A percentile compares a stretch with the other conserved stretches of the same genome.
phyloP scores from a whole-genome alignment of 1,284 basidiomycete genomes.

The Pyrrhoderma noxium region DNA sequence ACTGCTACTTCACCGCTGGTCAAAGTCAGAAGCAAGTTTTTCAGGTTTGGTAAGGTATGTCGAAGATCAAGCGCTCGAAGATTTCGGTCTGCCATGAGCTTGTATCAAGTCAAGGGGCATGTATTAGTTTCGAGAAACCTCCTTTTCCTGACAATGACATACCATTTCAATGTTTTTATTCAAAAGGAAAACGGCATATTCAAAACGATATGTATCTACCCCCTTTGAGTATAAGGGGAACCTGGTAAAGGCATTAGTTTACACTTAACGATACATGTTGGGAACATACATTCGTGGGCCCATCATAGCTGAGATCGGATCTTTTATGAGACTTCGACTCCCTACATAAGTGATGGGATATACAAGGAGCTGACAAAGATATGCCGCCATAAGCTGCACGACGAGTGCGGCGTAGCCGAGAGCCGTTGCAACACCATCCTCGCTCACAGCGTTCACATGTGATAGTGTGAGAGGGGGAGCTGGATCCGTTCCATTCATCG shows the following conservation, averaged over 20 bases:
- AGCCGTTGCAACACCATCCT: constrained; percentile 78
- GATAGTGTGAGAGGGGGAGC: constrained; percentile 71
- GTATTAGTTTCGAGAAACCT: too few species aligned
- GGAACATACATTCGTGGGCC: constrained; percentile 78
- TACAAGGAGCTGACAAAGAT: constrained; percentile 68
- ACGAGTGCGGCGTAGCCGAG: constrained; percentile 85
- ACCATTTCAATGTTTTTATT: constrained; percentile 98
- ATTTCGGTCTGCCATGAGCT: constrained; percentile 88
- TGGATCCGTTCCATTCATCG: constrained; percentile 65
- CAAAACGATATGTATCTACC: constrained; percentile 94
- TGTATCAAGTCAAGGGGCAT: constrained; percentile 17
- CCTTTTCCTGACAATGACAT: constrained; percentile 24
- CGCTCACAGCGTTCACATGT: constrained; percentile 65
- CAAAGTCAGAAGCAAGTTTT: constrained; percentile 86
- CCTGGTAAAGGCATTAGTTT: constrained; percentile 35
- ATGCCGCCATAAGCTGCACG: constrained; percentile 73
- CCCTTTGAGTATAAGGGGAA: constrained; percentile 93
- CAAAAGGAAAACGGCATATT: constrained; percentile 94
- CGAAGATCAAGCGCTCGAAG: constrained; percentile 87
- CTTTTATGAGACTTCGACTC: constrained; percentile 80
- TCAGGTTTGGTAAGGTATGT: constrained; percentile 94
- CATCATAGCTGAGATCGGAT: constrained; percentile 89
- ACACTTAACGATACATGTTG: constrained; percentile 7
- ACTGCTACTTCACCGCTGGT: constrained; percentile 54
- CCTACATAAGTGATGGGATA: constrained; percentile 89